Base-by-base conservation (phyloP, 2,329 filamentous ascomycete genomes). In the Colletotrichum kahawae region DNA sequence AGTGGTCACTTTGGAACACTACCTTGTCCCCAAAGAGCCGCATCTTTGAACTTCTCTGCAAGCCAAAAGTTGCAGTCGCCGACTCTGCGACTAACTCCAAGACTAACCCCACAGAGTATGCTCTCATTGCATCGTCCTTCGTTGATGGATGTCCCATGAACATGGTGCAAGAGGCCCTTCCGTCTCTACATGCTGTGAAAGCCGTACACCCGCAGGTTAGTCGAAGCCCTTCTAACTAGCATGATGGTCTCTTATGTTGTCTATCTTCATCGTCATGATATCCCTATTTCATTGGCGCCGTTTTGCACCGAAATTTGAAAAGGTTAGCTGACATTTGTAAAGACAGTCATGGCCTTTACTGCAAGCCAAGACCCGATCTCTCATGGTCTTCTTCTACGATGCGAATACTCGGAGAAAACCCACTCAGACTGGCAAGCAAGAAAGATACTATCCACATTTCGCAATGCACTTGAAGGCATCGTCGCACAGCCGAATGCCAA, bases 341-440 rank as follows among this genome's bases (percentile, higher is more conserved):
- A 73, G 71, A 29, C 69, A 7, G 57, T 48, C n/a, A 36, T 33
- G 12, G 43, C 69, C 8, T 70, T 73, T n/a, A 64, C 71, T 7
- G 71, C 71, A 10, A 48, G 36, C 4, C 56, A 43, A 38, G 66
- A 73, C 16, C 16, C 67, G 24, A 56, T 73, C 34, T 54, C 71
- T 13, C 67, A 27, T 16, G 48, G 66, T 1, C 56, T 70, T 7
- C 38, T 73, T 24, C 12, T 73, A 21, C 48, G 33, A 27, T 73
- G 66, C 13, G 66, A 73, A 59, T 69, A 70, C 29, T 34, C 54
- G 9, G 18, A 34, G 10, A 38, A 57, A 12, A 34, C 43, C 18
- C 34, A 38, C n/a, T 73, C 71, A 14, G 57, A 57, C 5, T 73
- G 71, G 71, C 48, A 70, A 21, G 71, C 66, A 8, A 64, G 48